Base-by-base conservation (phyloP, 345 rosid genomes). In the Melastoma malabathricum region DNA sequence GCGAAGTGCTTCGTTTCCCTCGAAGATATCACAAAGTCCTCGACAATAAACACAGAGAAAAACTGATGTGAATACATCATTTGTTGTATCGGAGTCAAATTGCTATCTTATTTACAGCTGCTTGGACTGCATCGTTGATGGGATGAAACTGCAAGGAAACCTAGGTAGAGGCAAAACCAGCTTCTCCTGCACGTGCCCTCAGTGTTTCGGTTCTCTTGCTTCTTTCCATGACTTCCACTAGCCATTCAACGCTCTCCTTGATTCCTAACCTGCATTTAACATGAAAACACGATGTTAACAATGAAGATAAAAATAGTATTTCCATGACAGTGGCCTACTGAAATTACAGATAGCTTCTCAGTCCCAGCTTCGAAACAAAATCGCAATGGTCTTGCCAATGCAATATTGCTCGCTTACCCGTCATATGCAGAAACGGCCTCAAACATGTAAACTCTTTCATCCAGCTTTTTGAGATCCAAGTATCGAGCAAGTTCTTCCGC, bases 351-450 rank as follows among this genome's bases (percentile, higher is more conserved):
- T 34, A 34, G 41, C 1, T 34, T 34, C 41, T 34, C 12, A 6
- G 12, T 34, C 41, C 41, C 41, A 34, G 15, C 15, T 3, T 17
- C 13, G 17, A 16, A 15, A 20, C 15, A 20, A 51, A 31, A 16
- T 31, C 18, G 1, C 9, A 4, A n/a, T 43, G 16, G 15, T 44
- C 16, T 29, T 18, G 22, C 45, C 10, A 34, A 34, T 34, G 41
- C 12, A 34, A 34, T 34, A 7, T 18, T 13, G 6, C 12, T 34
- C 13, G 67, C 83, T 68, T 61, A 93, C 99, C 97, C 97, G 56
- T 93, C 97, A 64, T 73, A 74, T 48, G 82, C 86, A 43, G 99
- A 93, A 60, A 77, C 89, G 51, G 97, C 99, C 74, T 93, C 97
- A 46, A 83, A 83, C 86, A 75, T 84, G 75, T 69, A 88, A 66